Evolutionary conservation across 1,139 yeast genomes (phyloP), one percentile per base, ranked within the genome.

Genomic region (Yamadazyma jaroonii): DNA sequence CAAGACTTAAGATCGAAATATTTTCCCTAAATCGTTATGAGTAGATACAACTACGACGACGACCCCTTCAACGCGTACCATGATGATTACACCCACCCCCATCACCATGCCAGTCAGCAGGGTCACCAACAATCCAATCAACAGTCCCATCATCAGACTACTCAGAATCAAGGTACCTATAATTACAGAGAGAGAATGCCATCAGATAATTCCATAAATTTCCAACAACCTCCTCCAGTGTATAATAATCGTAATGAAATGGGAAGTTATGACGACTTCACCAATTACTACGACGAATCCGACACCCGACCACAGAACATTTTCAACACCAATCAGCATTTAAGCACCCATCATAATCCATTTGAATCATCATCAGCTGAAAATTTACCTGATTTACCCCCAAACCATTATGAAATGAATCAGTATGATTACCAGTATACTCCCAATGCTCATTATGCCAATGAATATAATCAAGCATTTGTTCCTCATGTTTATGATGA

Each of bases 401-500:
- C 29, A 42, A 50, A 54, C 34, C 47, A 49, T 39, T 60, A 57
- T 40, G 67, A 62, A 45, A 42, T 62, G 56, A 57, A 57, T 38
- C 54, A 57, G 25, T 54, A 54, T 32, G 57, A 55, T 37, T 53
- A 52, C 37, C 44, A 43, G 28, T 46, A 49, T 42, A 34, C 40
- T 39, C 26, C 49, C 37, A 30, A 42, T 17, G 36, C 29, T 24
- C 17, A 14, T 20, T 34, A 34, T 35, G 29, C 14, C 9, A 40
- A 40, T 28, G 54, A 49, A 34, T 65, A 57, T 43, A 55, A 57
- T 40, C 72, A 68, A 46, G 67, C 76, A 6, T 71, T 71, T 44
- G 75, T 69, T 5, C 74, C 76, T n/a, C 67, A 69, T 44, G 71
- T 62, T 12, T 69, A 71, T 43, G 72, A 64, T 28, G 71, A 62